phyloP scores from a whole-genome alignment of 345 rosid genomes.

The Populus alba region DNA sequence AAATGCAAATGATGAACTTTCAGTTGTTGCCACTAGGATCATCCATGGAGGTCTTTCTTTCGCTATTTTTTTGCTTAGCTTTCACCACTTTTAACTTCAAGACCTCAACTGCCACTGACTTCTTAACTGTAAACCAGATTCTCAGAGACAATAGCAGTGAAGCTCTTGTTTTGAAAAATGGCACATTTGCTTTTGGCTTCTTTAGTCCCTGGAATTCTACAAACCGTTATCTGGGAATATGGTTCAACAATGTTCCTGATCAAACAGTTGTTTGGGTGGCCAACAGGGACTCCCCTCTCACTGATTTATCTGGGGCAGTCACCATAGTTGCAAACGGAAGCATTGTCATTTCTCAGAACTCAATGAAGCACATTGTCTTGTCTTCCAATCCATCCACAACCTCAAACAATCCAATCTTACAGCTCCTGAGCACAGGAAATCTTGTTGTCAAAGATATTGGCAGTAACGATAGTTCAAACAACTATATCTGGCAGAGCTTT shows the following conservation, averaged over 20 bases:
- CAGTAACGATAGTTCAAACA: background rate
- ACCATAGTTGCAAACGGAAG: conserved; percentile 10
- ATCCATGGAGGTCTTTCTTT: too few relatives aligned
- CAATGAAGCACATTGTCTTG: conserved; percentile 1
- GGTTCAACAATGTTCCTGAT: conserved; percentile 23
- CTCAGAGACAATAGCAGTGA: too few relatives aligned
- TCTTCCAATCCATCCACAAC: background rate
- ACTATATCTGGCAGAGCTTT: conserved; percentile 34
- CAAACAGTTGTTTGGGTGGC: background rate
- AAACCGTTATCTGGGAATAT: conserved; percentile 23
- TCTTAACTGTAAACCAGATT: too few relatives aligned
- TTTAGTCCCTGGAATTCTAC: conserved; percentile 11
- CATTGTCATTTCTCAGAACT: background rate
- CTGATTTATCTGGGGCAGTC: conserved; percentile 17
- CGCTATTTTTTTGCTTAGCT: too few relatives aligned
- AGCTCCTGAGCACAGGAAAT: conserved; percentile 35
- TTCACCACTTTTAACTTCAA: too few relatives aligned
- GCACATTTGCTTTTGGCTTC: conserved; percentile 24
- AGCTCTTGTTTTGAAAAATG: too few relatives aligned
- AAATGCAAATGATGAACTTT: too few relatives aligned
- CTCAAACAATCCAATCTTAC: conserved; percentile 10
- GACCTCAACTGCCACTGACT: too few relatives aligned
- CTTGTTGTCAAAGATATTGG: conserved; percentile 20
- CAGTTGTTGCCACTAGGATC: too few relatives aligned
- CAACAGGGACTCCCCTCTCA: conserved; percentile 20